Percentiles rank a stretch among this genome's conserved stretches.
These are phyloP conservation scores for Globisporangium viniferum DNA, from an alignment of 352 stramenopile genomes.

Conservation along the genomic window DNA sequence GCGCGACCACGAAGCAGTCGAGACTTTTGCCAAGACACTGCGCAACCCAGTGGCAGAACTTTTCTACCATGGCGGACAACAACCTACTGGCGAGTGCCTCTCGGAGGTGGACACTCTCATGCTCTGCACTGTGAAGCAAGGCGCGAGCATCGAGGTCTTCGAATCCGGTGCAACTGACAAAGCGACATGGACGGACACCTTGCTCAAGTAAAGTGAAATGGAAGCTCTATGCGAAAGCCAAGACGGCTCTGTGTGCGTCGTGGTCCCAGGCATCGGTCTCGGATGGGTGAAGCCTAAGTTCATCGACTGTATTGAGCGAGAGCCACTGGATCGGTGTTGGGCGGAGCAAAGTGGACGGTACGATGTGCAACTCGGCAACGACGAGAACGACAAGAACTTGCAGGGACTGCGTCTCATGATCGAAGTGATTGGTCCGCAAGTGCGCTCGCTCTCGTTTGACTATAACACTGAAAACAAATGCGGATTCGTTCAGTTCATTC, in stretches of 20 bases:
- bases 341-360: not conserved
- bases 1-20: too few species aligned
- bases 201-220: not conserved
- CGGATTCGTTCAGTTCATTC: not conserved
- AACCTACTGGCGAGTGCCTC: not conserved
- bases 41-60: not conserved
- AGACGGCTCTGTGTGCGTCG: slow-evolving; percentile 1
- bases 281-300: not conserved
- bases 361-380: not conserved
- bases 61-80: not conserved
- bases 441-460: not conserved
- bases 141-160: slow-evolving; percentile 1
- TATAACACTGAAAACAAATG: not conserved
- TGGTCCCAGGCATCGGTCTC: not conserved
- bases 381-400: too few species aligned
- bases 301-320: slow-evolving; percentile 4
- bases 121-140: not conserved
- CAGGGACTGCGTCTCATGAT: not conserved
- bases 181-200: slow-evolving; percentile 16
- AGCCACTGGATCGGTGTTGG: not conserved
- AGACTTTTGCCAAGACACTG: not conserved
- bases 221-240: not conserved
- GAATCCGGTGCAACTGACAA: not conserved
- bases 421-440: not conserved
- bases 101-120: not conserved